Percentiles rank a stretch among this genome's conserved stretches.
Conservation (phyloP, 495 filamentous ascomycete genomes). For the Aspergillus kassunensis region DNA sequence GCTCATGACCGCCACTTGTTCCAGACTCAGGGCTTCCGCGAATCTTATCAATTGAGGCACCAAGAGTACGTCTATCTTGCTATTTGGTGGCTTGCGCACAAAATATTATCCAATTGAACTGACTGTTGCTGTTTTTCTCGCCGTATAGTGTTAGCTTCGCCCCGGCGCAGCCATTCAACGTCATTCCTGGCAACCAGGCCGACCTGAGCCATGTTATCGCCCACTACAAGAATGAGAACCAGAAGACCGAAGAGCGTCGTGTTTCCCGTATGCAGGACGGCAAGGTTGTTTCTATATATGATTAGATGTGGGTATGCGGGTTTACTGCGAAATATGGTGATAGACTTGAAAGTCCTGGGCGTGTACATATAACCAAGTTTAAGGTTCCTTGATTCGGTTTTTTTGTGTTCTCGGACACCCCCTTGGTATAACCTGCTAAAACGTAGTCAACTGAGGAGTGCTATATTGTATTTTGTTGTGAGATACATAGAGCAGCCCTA, state of each 20-base stretch:
- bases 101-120: not conserved
- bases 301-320: conserved; percentile 26
- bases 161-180: conserved; percentile 57
- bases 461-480: too few species aligned
- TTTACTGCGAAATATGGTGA: conserved; percentile 17
- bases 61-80: conserved; percentile 60
- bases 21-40: conserved; percentile 46
- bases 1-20: conserved; percentile 65
- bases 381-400: conserved; percentile 5
- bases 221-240: conserved; percentile 58
- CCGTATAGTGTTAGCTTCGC: conserved; percentile 52
- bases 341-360: conserved; percentile 27
- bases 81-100: not conserved
- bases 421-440: not conserved
- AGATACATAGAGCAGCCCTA: too few species aligned
- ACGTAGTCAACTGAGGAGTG: too few species aligned
- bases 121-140: conserved; percentile 8
- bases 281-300: conserved; percentile 41
- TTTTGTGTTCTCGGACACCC: not conserved
- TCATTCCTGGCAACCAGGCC: conserved; percentile 55
- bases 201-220: conserved; percentile 59
- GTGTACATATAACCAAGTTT: conserved; percentile 39
- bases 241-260: conserved; percentile 48
- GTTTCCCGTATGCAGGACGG: conserved; percentile 42
- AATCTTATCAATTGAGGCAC: conserved; percentile 51